A percentile compares a stretch with the other conserved stretches of the same genome.
Evolutionary conservation across 495 filamentous ascomycete species (phyloP).

Genomic region (Neurospora discreta): DNA sequence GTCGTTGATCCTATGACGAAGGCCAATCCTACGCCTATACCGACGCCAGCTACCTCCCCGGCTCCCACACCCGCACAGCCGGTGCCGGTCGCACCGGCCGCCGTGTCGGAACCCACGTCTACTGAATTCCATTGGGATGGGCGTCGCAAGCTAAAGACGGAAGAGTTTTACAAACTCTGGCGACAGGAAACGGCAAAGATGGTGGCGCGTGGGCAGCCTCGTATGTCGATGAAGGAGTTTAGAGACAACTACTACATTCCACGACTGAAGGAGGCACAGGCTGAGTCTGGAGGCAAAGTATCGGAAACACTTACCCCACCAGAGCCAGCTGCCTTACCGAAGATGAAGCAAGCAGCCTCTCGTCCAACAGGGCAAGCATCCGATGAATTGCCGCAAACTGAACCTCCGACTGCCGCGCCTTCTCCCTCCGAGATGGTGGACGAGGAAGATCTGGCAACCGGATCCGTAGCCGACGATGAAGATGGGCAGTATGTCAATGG

Average conservation of each 20-base stretch:
- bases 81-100: background rate
- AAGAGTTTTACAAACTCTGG: conserved; percentile 13
- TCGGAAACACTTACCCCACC: background rate
- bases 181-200: conserved; percentile 9
- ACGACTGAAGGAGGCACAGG: conserved; percentile 8
- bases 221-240: conserved; percentile 13
- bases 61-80: background rate
- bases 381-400: background rate
- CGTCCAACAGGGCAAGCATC: background rate
- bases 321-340: background rate
- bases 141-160: conserved; percentile 7
- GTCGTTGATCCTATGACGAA: conserved; percentile 4
- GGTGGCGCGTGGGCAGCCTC: conserved; percentile 6
- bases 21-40: conserved; percentile 4
- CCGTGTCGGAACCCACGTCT: background rate
- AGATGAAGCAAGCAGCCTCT: background rate
- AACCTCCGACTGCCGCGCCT: conserved; percentile 13
- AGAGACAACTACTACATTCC: conserved; percentile 11
- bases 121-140: conserved; percentile 12
- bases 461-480: conserved; percentile 9
- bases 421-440: conserved; percentile 11
- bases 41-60: conserved; percentile 9
- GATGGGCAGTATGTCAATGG: conserved; percentile 11
- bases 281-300: background rate
- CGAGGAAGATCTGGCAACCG: conserved; percentile 9